Base-by-base conservation (phyloP, 1,284 basidiomycete species). In the Neonothopanus nambi region DNA sequence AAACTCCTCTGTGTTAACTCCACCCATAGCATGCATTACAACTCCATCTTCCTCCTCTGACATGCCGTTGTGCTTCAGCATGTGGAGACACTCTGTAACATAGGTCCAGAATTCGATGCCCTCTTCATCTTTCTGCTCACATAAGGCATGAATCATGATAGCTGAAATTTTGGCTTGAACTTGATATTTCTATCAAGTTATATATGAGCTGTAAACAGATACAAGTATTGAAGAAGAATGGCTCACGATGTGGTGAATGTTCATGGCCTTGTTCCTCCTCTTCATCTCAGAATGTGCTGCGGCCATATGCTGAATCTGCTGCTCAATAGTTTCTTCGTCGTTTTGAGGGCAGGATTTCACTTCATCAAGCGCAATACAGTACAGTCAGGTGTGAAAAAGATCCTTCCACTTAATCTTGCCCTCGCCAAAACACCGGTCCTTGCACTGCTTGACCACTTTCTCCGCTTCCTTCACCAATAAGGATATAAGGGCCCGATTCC, bases 41-140 rank as follows among this genome's bases (percentile, higher is more conserved):
- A 36, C 7, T 20, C 45, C 23, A 12, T 37, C 33, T 37, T 47
- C 45, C 15, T 47, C 45, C 23, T 47, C 45, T 15, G 45, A 47
- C 45, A 47, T 47, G 18, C 45, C 45, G 6, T n/a, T 35, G 6
- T 35, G 7, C 13, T 20, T 13, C 15, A 47, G 33, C 23, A 36
- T 28, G 17, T 35, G 21, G 12, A 26, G 30, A 17, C 5, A n/a
- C 23, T 30, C 4, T 20, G 20, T 4, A 20, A n/a, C 18, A 18
- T 47, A 30, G 7, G 24, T 13, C 44, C 44, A 47, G 8, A 47
- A 47, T 47, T 28, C 28, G 11, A 20, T 21, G 12, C 45, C 33
- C 3, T 47, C 35, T 5, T 7, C 12, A 20, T 47, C 45, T 9
- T 20, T 20, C 33, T 12, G 4, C 21, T 47, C 24, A 5, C 35